Percentiles rank a stretch among this genome's conserved stretches.
These are phyloP conservation scores for Amanita polypyramis DNA, from an alignment of 768 basidiomycete genomes.

Conservation along the genomic window DNA sequence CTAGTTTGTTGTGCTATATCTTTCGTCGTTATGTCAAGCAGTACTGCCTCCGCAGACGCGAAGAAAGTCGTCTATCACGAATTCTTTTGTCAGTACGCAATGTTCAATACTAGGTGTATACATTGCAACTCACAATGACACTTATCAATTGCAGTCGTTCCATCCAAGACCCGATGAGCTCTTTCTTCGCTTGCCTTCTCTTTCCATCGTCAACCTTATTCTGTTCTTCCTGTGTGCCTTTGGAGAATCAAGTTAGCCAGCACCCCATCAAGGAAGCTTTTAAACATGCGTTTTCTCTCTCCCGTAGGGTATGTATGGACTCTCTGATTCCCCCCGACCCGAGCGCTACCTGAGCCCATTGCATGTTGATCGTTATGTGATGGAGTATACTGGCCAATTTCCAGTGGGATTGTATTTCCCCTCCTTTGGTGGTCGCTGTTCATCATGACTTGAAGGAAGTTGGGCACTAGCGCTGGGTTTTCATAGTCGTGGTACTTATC, in stretches of 20 bases:
- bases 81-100: neutral
- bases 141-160: slow-evolving; percentile 51
- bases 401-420: neutral
- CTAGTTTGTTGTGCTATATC: slow-evolving; percentile 7
- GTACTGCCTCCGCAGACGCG: slow-evolving; percentile 44
- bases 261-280: neutral
- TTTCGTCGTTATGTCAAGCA: slow-evolving; percentile 36
- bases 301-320: slow-evolving; percentile 6
- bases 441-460: too few species aligned
- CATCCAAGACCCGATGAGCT: slow-evolving; percentile 51
- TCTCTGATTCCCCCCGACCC: neutral
- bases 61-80: slow-evolving; percentile 48
- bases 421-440: too few species aligned
- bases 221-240: slow-evolving; percentile 35
- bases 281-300: neutral
- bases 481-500: too few species aligned
- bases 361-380: neutral
- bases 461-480: too few species aligned
- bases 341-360: slow-evolving; percentile 5
- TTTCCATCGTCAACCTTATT: slow-evolving; percentile 36
- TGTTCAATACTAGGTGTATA: neutral
- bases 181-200: slow-evolving; percentile 32
- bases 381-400: neutral
- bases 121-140: slow-evolving; percentile 24
- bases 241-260: neutral